Evolutionary conservation across 805 yeast genomes (phyloP).

Genomic region (Zygosaccharomyces kombuchaensis): DNA sequence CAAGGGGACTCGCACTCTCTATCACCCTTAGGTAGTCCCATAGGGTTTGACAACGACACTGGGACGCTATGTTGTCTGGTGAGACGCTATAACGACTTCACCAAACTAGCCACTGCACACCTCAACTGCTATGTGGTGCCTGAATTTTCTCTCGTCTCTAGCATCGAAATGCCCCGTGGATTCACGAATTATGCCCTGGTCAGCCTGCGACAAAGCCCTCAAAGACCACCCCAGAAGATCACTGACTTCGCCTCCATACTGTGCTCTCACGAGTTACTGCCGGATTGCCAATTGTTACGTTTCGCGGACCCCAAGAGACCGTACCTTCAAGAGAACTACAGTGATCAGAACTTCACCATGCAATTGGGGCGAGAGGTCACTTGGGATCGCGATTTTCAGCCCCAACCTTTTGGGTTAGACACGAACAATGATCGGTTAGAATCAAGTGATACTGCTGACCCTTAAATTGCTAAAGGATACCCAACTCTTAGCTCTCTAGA

Average conservation of each 20-base stretch:
- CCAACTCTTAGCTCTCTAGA: not conserved
- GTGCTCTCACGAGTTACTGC: not conserved
- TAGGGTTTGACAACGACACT: slow-evolving; percentile 7
- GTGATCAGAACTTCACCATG: not conserved
- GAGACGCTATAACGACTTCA: slow-evolving; percentile 9
- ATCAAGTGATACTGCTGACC: not conserved
- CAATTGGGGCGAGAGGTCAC: not conserved
- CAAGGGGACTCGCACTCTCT: slow-evolving; percentile 1
- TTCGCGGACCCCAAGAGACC: slow-evolving; percentile 5
- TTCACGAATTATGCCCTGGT: slow-evolving; percentile 8
- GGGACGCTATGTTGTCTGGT: slow-evolving; percentile 10
- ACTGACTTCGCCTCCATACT: not conserved
- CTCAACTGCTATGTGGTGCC: slow-evolving; percentile 10
- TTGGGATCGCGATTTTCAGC: slow-evolving; percentile 1
- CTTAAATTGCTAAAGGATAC: not conserved
- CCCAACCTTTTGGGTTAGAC: not conserved
- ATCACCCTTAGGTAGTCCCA: not conserved
- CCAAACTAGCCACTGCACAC: slow-evolving; percentile 6
- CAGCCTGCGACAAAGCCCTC: not conserved
- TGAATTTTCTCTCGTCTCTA: slow-evolving; percentile 4
- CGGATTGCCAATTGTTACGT: not conserved
- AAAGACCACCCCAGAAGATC: not conserved
- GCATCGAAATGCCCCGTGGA: slow-evolving; percentile 10
- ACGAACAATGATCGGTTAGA: not conserved
- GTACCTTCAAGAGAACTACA: not conserved